Percentiles rank a stretch among this genome's conserved stretches.
These are phyloP conservation scores for Globisporangium camurandrum DNA, from an alignment of 352 stramenopile genomes.

Conservation along the genomic window DNA sequence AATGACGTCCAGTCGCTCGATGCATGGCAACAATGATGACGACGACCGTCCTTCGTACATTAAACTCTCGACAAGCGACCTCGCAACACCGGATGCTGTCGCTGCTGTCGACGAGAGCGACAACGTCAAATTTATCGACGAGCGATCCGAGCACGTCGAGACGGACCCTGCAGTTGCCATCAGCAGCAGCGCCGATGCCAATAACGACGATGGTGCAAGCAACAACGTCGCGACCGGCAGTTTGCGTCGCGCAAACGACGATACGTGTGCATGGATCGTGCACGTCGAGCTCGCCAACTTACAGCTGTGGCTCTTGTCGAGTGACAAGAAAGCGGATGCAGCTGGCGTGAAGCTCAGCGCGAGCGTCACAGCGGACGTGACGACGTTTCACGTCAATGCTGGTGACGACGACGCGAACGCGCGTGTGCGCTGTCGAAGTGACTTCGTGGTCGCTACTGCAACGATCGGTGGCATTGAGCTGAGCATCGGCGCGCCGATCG, in stretches of 20 bases:
- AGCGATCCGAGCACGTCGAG: too few relatives aligned
- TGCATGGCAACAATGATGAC: not conserved
- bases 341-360: conserved; percentile 45
- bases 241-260: not conserved
- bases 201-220: too few relatives aligned
- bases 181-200: not conserved
- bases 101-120: conserved; percentile 1
- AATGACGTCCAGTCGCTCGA: not conserved
- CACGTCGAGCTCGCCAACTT: conserved; percentile 37
- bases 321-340: conserved; percentile 44
- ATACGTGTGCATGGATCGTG: conserved; percentile 24
- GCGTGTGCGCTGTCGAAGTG: not conserved
- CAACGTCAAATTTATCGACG: too few relatives aligned
- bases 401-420: not conserved
- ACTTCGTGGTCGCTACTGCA: conserved; percentile 19
- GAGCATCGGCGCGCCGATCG: conserved; percentile 20
- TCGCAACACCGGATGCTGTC: conserved; percentile 1
- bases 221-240: too few relatives aligned
- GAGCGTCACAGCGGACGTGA: conserved; percentile 10
- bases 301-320: conserved; percentile 64
- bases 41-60: conserved; percentile 1
- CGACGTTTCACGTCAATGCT: not conserved
- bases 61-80: conserved; percentile 8
- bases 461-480: conserved; percentile 30
- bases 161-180: not conserved